Conservation (phyloP, 768 basidiomycete species). For the Lactarius sanguifluus region DNA sequence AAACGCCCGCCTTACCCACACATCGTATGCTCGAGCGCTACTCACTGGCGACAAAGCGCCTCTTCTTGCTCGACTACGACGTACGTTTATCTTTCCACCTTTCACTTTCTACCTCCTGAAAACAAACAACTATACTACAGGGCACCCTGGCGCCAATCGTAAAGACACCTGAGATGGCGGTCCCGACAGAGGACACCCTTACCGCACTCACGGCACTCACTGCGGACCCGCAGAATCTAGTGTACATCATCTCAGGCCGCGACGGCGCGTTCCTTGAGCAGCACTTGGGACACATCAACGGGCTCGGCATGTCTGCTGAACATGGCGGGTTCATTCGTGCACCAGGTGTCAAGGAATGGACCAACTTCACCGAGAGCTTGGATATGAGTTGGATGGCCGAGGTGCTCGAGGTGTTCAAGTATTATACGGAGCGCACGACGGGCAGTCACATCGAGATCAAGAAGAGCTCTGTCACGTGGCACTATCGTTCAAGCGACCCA, state of each 20-base stretch:
- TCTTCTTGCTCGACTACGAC: slow-evolving; percentile 96
- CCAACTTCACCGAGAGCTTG: slow-evolving; percentile 84
- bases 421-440: slow-evolving; percentile 95
- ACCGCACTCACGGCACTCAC: slow-evolving; percentile 70
- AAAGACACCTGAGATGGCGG: slow-evolving; percentile 85
- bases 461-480: slow-evolving; percentile 98
- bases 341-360: slow-evolving; percentile 68
- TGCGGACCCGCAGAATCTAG: slow-evolving; percentile 82
- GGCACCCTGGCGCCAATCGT: slow-evolving; percentile 98
- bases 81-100: slow-evolving; percentile 45
- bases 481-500: slow-evolving; percentile 89
- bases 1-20: slow-evolving; percentile 79
- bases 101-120: background rate
- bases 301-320: slow-evolving; percentile 91
- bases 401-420: slow-evolving; percentile 92
- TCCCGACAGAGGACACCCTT: slow-evolving; percentile 73
- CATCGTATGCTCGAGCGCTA: slow-evolving; percentile 60
- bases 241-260: slow-evolving; percentile 97
- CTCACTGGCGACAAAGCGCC: slow-evolving; percentile 68
- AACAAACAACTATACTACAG: slow-evolving; percentile 39
- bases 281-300: slow-evolving; percentile 81
- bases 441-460: slow-evolving; percentile 97
- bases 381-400: slow-evolving; percentile 99
- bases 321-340: slow-evolving; percentile 90
- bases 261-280: slow-evolving; percentile 90